Percentiles rank a stretch among this genome's conserved stretches.
Conservation (phyloP, 2,329 filamentous ascomycete genomes). For the Phoma sp. region DNA sequence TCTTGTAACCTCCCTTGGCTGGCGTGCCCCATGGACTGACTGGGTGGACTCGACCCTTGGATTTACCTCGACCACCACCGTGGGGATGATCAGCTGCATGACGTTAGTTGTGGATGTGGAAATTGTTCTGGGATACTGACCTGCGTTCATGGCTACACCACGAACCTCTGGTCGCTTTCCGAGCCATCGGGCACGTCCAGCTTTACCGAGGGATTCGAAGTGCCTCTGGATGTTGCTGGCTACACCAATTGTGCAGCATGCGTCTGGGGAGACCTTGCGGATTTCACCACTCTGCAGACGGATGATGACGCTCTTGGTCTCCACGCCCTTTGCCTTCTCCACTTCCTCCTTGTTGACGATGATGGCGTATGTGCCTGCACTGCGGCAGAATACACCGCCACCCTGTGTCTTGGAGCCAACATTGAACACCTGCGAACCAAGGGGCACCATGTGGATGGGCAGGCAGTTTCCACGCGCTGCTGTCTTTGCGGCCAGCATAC, state of each 20-base stretch:
- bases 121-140: slow-evolving; percentile 52
- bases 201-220: slow-evolving; percentile 91
- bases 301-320: slow-evolving; percentile 81
- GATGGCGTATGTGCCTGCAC: slow-evolving; percentile 89
- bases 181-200: slow-evolving; percentile 89
- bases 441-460: slow-evolving; percentile 92
- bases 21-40: slow-evolving; percentile 96
- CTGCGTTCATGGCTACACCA: slow-evolving; percentile 98
- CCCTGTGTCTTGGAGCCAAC: slow-evolving; percentile 77
- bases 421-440: slow-evolving; percentile 92
- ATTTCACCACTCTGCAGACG: slow-evolving; percentile 92
- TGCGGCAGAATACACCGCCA: slow-evolving; percentile 89
- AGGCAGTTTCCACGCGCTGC: slow-evolving; percentile 94
- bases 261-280: slow-evolving; percentile 86
- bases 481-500: slow-evolving; percentile 93
- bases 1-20: slow-evolving; percentile 91
- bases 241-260: slow-evolving; percentile 92
- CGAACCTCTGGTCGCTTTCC: slow-evolving; percentile 94
- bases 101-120: slow-evolving; percentile 20
- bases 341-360: slow-evolving; percentile 86
- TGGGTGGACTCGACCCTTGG: slow-evolving; percentile 95
- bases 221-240: slow-evolving; percentile 94
- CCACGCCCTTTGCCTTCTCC: slow-evolving; percentile 65
- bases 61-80: slow-evolving; percentile 98
- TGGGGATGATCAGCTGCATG: slow-evolving; percentile 86